Conservation (phyloP, 192 early-diverging fungal genomes). For the Diversispora eburnea region DNA sequence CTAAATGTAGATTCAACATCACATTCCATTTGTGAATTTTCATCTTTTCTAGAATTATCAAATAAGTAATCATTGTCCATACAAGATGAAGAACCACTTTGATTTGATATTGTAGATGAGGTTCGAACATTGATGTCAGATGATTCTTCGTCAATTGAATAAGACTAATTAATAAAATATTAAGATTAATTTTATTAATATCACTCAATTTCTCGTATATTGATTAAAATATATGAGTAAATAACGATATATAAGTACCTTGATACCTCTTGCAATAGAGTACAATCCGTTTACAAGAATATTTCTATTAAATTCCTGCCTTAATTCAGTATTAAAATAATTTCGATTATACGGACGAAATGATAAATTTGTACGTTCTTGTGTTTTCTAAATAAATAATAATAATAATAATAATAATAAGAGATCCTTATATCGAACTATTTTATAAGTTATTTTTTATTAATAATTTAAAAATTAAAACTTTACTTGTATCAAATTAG, state of each 20-base stretch:
- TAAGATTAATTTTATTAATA: background rate
- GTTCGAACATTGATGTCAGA: background rate
- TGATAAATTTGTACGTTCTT: background rate
- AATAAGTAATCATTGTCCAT: background rate
- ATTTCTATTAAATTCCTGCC: background rate
- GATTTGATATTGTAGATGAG: background rate
- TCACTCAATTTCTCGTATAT: background rate
- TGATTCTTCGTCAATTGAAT: slow-evolving; percentile 22
- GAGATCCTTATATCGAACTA: background rate
- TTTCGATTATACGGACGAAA: background rate
- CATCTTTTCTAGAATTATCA: background rate
- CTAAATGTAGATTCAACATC: background rate
- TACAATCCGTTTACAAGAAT: slow-evolving; percentile 15
- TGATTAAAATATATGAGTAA: background rate
- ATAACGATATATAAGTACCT: background rate
- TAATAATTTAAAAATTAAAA: background rate
- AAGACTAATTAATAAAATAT: background rate
- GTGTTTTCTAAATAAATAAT: background rate
- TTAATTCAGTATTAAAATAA: background rate
- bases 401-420: background rate
- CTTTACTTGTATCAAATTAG: background rate
- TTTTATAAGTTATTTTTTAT: background rate
- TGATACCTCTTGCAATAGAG: slow-evolving; percentile 4
- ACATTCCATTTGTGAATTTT: background rate
- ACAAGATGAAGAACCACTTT: background rate